Conservation (phyloP, 129 eudicot species). For the Rutidosis leptorrhynchoides region DNA sequence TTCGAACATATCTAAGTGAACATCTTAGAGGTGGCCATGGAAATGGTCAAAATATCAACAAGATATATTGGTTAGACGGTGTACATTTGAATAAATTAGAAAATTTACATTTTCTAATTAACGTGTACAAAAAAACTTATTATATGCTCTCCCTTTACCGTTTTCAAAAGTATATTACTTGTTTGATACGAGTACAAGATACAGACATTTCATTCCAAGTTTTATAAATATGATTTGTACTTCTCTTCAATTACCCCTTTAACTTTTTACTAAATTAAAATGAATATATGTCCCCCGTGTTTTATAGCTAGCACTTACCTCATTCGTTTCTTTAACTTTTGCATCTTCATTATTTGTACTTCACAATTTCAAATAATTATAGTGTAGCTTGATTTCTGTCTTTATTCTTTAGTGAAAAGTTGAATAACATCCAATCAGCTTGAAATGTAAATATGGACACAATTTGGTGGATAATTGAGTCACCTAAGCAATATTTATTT, state of each 20-base stretch:
- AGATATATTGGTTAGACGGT: no score
- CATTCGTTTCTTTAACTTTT: constrained; percentile 19
- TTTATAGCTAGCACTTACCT: constrained; percentile 24
- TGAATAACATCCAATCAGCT: constrained; percentile 14
- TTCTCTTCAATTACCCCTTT: background rate
- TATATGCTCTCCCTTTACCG: background rate
- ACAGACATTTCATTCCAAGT: background rate
- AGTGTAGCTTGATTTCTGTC: constrained; percentile 1
- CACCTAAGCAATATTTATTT: constrained; percentile 19
- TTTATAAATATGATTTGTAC: constrained; percentile 1
- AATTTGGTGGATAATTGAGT: constrained; percentile 22
- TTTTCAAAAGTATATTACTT: background rate
- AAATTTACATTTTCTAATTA: no score
- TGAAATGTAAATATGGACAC: constrained; percentile 17
- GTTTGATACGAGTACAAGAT: background rate
- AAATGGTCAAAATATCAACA: background rate
- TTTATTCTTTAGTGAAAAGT: constrained; percentile 20
- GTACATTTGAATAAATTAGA: no score
- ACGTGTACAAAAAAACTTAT: background rate
- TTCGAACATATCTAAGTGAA: no score
- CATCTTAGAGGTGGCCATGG: no score
- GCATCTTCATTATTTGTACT: background rate
- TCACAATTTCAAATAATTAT: constrained; percentile 14
- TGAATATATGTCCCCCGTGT: constrained; percentile 18
- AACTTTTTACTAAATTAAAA: constrained; percentile 5